Evolutionary conservation across 1,284 basidiomycete species (phyloP), one percentile per base, ranked within the genome.

Genomic region (Irpex sp.): DNA sequence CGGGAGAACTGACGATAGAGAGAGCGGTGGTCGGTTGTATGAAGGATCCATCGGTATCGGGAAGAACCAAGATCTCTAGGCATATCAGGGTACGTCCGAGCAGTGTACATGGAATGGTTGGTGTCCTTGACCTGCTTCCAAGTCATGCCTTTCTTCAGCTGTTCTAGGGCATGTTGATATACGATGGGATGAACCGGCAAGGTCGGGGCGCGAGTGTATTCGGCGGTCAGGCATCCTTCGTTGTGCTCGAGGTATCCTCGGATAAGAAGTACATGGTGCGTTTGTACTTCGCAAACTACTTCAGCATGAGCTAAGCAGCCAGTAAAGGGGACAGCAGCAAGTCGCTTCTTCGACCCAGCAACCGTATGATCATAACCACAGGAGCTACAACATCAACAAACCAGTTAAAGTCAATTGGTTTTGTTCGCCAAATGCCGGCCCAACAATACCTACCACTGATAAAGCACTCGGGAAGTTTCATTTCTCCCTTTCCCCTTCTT

Each of bases 221-320:
- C 4, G n/a, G 36, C 55, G 13, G 36, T 49, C 9, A 26, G 36
- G 35, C 63, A 63, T 4, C n/a, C 60, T 54, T 64, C 51, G 33
- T 66, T 64, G 51, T 66, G 65, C 37, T 63, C 60, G 36, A 66
- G 50, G 26, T 35, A 51, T 6, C 65, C 64, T 3, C 64, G 49
- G 19, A 66, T 61, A 11, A 46, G n/a, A 9, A 50, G 54, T 15
- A 64, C 53, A 6, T 51, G 49, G 36, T 49, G 51, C 5, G 26
- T 57, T 3, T n/a, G 5, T 35, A 33, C 26, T 6, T 37, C 47
- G 39, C 59, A 64, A 6, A 47, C 43, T 35, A 66, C 57, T 26
- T 66, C 63, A 15, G 15, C 54, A 58, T 66, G 65, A 6, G 55
- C 65, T 46, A 63, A 57, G 50, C 65, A 66, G 11, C 65, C 62